A percentile compares a stretch with the other conserved stretches of the same genome.
These are phyloP conservation scores for Tubosaeta sp. DNA, from an alignment of 768 basidiomycete species.

Conservation along the genomic window DNA sequence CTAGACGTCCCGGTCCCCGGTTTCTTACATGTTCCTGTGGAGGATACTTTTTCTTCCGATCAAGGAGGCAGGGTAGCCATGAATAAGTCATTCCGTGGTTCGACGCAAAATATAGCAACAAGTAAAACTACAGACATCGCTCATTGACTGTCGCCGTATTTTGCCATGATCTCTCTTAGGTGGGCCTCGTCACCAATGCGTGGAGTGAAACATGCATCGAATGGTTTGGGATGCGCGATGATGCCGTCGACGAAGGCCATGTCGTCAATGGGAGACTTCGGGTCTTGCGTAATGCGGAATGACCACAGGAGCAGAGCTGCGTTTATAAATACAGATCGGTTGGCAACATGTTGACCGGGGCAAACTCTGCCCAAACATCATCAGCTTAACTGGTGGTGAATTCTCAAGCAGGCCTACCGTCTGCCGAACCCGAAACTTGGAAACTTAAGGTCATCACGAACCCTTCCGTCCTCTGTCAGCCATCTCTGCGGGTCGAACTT, in stretches of 20 bases:
- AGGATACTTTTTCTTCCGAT: no score
- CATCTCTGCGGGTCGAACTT: constrained; percentile 56
- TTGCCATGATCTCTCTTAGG: constrained; percentile 24
- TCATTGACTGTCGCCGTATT: constrained; percentile 19
- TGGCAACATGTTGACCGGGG: constrained; percentile 58
- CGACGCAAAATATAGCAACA: no score
- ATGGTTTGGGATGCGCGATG: constrained; percentile 60
- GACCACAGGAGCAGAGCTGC: constrained; percentile 63
- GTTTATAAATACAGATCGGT: constrained; percentile 63
- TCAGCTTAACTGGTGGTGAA: background rate
- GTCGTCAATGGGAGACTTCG: constrained; percentile 52
- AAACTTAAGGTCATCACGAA: constrained; percentile 50
- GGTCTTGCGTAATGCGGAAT: constrained; percentile 52
- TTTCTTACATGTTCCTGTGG: no score
- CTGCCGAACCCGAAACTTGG: constrained; percentile 58
- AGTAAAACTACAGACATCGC: no score
- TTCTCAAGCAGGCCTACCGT: constrained; percentile 17
- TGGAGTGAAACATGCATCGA: constrained; percentile 54
- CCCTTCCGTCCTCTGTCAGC: constrained; percentile 35
- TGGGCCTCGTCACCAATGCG: constrained; percentile 27
- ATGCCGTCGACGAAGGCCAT: constrained; percentile 61
- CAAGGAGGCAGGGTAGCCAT: no score
- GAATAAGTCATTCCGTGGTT: no score
- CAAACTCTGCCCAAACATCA: constrained; percentile 42
- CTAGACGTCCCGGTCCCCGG: no score